Conservation (phyloP, 495 filamentous ascomycete species). For the Xylaria cubensis region DNA sequence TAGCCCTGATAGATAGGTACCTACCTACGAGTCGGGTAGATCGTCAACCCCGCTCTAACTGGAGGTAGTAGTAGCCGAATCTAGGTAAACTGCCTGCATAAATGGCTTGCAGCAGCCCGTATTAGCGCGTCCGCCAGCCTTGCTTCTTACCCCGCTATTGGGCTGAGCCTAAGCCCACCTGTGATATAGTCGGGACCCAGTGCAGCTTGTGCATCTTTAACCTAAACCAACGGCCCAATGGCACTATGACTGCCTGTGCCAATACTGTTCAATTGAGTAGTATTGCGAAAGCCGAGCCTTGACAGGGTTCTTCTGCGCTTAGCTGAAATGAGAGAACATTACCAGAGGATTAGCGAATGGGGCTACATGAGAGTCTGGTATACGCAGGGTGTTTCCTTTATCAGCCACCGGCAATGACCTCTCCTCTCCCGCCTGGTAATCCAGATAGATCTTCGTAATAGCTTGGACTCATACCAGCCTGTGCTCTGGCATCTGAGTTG, state of each 20-base stretch:
- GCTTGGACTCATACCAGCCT: conserved; percentile 57
- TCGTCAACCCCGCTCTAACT: conserved; percentile 22
- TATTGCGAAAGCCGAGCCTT: background rate
- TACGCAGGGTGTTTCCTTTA: background rate
- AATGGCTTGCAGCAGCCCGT: conserved; percentile 9
- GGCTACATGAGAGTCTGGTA: background rate
- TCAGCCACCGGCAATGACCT: conserved; percentile 40
- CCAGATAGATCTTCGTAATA: conserved; percentile 52
- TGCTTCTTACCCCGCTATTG: conserved; percentile 10
- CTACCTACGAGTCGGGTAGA: conserved; percentile 5
- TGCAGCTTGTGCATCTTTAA: background rate
- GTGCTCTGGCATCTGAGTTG: conserved; percentile 55
- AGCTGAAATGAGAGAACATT: background rate
- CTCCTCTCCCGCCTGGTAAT: conserved; percentile 30
- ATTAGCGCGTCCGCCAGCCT: conserved; percentile 4
- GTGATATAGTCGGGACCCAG: background rate
- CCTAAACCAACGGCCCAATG: background rate
- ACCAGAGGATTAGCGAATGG: background rate
- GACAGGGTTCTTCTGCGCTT: background rate
- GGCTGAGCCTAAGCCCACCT: conserved; percentile 7
- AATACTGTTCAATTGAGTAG: background rate
- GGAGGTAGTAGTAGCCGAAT: background rate
- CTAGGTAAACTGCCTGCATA: background rate
- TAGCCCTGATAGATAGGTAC: no score
- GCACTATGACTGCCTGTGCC: background rate